Evolutionary conservation across 352 stramenopile genomes (phyloP).

Genomic region (Peronosclerospora sorghi): DNA sequence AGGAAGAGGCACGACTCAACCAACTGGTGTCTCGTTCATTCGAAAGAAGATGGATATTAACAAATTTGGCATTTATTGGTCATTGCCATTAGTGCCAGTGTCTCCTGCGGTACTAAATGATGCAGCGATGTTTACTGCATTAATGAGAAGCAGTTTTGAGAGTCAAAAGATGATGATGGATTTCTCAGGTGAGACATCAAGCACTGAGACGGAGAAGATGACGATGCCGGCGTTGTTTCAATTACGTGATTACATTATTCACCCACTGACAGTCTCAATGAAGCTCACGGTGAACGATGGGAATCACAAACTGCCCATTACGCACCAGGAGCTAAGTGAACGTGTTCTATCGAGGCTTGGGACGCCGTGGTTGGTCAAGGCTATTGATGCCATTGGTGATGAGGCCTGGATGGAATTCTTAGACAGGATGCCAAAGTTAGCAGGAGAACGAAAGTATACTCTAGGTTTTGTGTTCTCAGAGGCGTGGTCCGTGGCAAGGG

Average conservation of each 20-base stretch:
- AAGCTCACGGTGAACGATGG: slow-evolving; percentile 77
- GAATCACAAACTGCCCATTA: slow-evolving; percentile 62
- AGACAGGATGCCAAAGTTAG: slow-evolving; percentile 54
- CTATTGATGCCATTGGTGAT: slow-evolving; percentile 61
- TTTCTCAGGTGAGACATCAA: no score
- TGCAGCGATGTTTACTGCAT: slow-evolving; percentile 39
- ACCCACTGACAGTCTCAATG: slow-evolving; percentile 66
- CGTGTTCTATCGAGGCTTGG: slow-evolving; percentile 62
- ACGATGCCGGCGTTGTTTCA: slow-evolving; percentile 27
- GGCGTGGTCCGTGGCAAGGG: slow-evolving; percentile 66
- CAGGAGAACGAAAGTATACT: slow-evolving; percentile 64
- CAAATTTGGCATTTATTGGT: slow-evolving; percentile 75
- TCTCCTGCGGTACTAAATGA: slow-evolving; percentile 36
- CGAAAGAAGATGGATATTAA: slow-evolving; percentile 79
- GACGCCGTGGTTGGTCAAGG: slow-evolving; percentile 69
- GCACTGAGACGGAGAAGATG: slow-evolving; percentile 1
- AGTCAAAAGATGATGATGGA: no score
- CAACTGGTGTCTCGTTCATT: slow-evolving; percentile 27
- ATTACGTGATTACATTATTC: slow-evolving; percentile 49
- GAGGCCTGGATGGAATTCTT: slow-evolving; percentile 62
- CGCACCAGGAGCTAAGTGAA: slow-evolving; percentile 62
- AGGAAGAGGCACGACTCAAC: slow-evolving; percentile 23
- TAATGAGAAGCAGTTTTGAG: slow-evolving; percentile 71
- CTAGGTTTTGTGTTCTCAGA: slow-evolving; percentile 80
- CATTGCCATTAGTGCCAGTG: slow-evolving; percentile 36